Percentiles rank a stretch among this genome's conserved stretches.
Evolutionary conservation across 1,139 yeast species (phyloP).

Genomic region (Suhomyces yuchorum): DNA sequence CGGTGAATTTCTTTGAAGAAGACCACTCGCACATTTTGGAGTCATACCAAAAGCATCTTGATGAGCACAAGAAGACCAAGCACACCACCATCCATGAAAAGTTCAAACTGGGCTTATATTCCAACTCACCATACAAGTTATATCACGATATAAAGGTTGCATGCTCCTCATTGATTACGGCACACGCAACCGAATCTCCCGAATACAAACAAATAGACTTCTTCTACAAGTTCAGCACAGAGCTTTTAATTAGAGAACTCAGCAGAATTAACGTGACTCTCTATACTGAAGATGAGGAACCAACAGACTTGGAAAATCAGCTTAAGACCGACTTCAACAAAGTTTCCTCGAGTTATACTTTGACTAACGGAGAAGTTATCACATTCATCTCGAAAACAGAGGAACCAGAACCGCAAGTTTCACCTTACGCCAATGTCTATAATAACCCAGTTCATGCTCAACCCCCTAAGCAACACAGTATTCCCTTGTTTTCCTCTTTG

Average conservation of each 20-base stretch:
- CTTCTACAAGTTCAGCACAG: slow-evolving; percentile 70
- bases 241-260: slow-evolving; percentile 71
- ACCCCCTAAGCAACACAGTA: slow-evolving; percentile 34
- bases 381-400: slow-evolving; percentile 41
- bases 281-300: slow-evolving; percentile 24
- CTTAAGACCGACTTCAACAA: slow-evolving; percentile 60
- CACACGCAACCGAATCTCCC: slow-evolving; percentile 56
- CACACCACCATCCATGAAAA: slow-evolving; percentile 27
- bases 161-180: slow-evolving; percentile 51
- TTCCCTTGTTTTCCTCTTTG: slow-evolving; percentile 72
- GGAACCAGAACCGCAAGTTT: slow-evolving; percentile 23
- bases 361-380: slow-evolving; percentile 64
- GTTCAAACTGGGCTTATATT: slow-evolving; percentile 35
- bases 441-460: slow-evolving; percentile 24
- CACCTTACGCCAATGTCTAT: slow-evolving; percentile 23
- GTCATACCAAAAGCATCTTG: slow-evolving; percentile 37
- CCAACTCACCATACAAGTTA: slow-evolving; percentile 47
- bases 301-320: slow-evolving; percentile 35
- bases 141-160: slow-evolving; percentile 78
- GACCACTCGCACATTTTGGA: slow-evolving; percentile 44
- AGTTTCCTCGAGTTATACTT: slow-evolving; percentile 60
- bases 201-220: slow-evolving; percentile 62
- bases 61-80: slow-evolving; percentile 28
- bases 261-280: slow-evolving; percentile 36
- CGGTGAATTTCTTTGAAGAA: slow-evolving; percentile 48